Base-by-base conservation (phyloP, 352 stramenopile genomes). In the Globisporangium recalcitrans region DNA sequence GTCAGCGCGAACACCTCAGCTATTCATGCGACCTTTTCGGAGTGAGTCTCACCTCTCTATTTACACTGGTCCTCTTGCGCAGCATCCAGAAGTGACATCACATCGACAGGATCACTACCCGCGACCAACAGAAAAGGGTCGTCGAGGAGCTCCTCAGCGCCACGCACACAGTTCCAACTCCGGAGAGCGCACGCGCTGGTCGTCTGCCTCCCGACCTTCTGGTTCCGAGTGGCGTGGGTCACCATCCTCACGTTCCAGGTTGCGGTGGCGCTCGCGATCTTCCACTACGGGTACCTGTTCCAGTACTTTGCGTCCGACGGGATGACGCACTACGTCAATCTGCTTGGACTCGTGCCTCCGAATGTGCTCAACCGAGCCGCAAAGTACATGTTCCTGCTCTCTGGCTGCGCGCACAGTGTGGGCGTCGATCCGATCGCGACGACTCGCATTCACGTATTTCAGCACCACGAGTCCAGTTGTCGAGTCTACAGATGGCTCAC, bases 221-320 rank as follows among this genome's bases (percentile, higher is more conserved):
- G 46, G 46, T 62, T 62, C 22, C 57, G 57, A 16, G 29, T 56
- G 14, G 57, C 31, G 8, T 62, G 57, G 57, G 14, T 56, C 21
- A 24, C 21, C 10, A 26, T 62, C 29, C 14, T 49, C 44, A 29
- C 47, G 14, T 48, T 62, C 22, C 57, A 62, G 14, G n/a, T 62
- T 8, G 29, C 13, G 4, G 46, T 56, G 29, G 57, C 46, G 7
- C n/a, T 38, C 14, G 11, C 29, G 36, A 52, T 60, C 38, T n/a
- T 60, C 8, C 19, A 40, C 26, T 60, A 60, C 38, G 31, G 54
- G 3, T 52, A 29, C 24, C 36, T 60, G 11, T 34, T 60, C 1
- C 29, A 10, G 22, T 60, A 60, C 54, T 60, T 60, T 27, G 16
- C 36, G 54, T 31, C 36, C 1, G 36, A 60, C 26, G 54, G 54